A percentile compares a stretch with the other conserved stretches of the same genome.
phyloP scores from a whole-genome alignment of 768 basidiomycete genomes.

The Lentinula sp. region DNA sequence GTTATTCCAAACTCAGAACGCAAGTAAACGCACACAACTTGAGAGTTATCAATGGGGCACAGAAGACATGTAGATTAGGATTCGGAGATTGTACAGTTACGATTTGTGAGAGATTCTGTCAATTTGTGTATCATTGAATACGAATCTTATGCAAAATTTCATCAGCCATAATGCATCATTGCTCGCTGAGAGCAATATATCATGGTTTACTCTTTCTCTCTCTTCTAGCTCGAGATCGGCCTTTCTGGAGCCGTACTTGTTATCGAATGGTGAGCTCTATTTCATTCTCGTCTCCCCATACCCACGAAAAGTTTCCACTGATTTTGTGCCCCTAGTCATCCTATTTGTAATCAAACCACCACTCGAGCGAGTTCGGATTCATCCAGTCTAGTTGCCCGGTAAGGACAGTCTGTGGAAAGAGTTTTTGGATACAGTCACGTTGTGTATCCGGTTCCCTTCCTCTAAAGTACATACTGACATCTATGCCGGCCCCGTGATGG shows the following conservation, averaged over 20 bases:
- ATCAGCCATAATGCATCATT: neutral
- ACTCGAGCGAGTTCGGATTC: neutral
- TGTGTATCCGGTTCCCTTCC: neutral
- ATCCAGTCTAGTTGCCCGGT: neutral
- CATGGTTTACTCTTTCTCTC: no score
- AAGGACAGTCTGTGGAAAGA: neutral
- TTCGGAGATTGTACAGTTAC: neutral
- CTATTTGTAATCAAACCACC: neutral
- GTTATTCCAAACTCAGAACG: conserved; percentile 78
- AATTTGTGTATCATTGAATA: neutral
- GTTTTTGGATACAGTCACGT: neutral
- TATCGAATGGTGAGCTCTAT: no score
- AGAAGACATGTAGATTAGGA: conserved; percentile 74
- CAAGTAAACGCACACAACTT: conserved; percentile 56
- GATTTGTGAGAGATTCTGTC: neutral
- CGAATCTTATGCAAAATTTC: neutral
- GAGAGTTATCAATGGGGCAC: conserved; percentile 85
- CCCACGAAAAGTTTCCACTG: neutral
- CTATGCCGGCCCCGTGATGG: neutral
- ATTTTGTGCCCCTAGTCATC: neutral
- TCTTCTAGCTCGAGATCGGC: no score
- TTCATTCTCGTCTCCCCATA: no score
- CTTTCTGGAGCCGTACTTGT: no score
- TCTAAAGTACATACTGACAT: neutral
- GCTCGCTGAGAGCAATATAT: neutral